Evolutionary conservation across 2,329 filamentous ascomycete species (phyloP), one percentile per base, ranked within the genome.

Genomic region (Passalora sequoiae): DNA sequence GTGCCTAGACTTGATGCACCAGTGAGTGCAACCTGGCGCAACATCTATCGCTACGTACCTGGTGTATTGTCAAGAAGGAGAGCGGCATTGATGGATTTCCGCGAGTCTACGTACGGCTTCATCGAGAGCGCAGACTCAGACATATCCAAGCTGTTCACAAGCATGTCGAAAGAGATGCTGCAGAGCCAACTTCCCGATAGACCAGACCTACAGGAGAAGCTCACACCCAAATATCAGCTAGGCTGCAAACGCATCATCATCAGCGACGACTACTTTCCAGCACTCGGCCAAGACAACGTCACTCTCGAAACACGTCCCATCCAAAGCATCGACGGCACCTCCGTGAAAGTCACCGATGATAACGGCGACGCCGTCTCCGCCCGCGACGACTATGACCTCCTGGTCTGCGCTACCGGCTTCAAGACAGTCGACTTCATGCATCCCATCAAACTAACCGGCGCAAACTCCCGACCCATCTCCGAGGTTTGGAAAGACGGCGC

Each of bases 371-470:
- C 44, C 4, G 22, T 46, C n/a, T 38, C 40, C n/a, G 49, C 49
- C 3, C 55, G 54, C 16, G 28, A 43, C 16, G 67, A 73, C 15
- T 74, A 74, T 54, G 77, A 81, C 53, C 59, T 80, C 13, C 68
- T 81, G 10, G 64, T 81, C 17, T 68, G 75, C 6, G 78, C 78
- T 0, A 81, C 77, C 0, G 78, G 78, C 0, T 81, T 81, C 65
- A 67, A 71, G 17, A 74, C 77, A 0, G 69, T 75, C 0, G 72
- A 80, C 33, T 81, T 81, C 60, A 69, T 81, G 66, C 68, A 74
- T 51, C 76, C 76, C 0, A 77, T 81, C 49, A 61, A 72, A 17
- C 65, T 81, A 13, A 67, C 62, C 7, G 77, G 77, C 4, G 53
- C 57, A 0, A 56, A 67, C 12, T 69, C 69, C 1, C 65, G 66